phyloP scores from a whole-genome alignment of 108 stramenopile genomes.

The Halocafeteria seosinensis region DNA sequence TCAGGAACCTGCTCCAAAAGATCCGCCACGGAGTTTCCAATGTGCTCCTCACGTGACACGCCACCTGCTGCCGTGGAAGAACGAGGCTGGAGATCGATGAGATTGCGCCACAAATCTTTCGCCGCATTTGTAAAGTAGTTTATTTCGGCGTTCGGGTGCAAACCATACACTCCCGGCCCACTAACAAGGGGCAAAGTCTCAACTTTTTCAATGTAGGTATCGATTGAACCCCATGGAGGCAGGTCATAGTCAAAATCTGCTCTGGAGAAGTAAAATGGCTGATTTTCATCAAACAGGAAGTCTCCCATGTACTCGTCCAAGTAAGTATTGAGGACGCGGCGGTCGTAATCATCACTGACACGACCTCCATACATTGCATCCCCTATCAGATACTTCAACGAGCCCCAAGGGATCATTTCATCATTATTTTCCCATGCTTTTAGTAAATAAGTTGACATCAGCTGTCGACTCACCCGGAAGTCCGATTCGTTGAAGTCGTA shows the following conservation, averaged over 20 bases:
- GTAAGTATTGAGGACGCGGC: conserved; percentile 44
- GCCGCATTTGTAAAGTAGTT: conserved; percentile 45
- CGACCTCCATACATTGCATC: conserved; percentile 57
- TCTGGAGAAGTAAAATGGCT: conserved; percentile 41
- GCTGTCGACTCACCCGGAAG: conserved; percentile 36
- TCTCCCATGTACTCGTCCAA: conserved; percentile 56
- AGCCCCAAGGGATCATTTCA: conserved; percentile 52
- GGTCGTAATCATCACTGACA: conserved; percentile 49
- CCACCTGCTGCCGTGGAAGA: conserved; percentile 25
- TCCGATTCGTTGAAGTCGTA: conserved; percentile 56
- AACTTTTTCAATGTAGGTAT: conserved; percentile 25
- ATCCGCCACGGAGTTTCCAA: conserved; percentile 24
- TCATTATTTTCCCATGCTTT: conserved; percentile 44
- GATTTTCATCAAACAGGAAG: conserved; percentile 49
- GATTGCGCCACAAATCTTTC: conserved; percentile 38
- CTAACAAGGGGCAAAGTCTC: conserved; percentile 43
- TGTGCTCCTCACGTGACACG: conserved; percentile 38
- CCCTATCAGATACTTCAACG: conserved; percentile 46
- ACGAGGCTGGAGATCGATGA: conserved; percentile 41
- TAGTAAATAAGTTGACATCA: conserved; percentile 35
- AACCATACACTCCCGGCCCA: conserved; percentile 47
- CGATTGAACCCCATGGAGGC: conserved; percentile 20
- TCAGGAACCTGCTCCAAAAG: conserved; percentile 38
- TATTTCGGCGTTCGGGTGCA: conserved; percentile 56
- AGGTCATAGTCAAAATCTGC: conserved; percentile 46